These are phyloP conservation scores for Naganishia randhawae DNA, from an alignment of 768 basidiomycete genomes.

Conservation along the genomic window DNA sequence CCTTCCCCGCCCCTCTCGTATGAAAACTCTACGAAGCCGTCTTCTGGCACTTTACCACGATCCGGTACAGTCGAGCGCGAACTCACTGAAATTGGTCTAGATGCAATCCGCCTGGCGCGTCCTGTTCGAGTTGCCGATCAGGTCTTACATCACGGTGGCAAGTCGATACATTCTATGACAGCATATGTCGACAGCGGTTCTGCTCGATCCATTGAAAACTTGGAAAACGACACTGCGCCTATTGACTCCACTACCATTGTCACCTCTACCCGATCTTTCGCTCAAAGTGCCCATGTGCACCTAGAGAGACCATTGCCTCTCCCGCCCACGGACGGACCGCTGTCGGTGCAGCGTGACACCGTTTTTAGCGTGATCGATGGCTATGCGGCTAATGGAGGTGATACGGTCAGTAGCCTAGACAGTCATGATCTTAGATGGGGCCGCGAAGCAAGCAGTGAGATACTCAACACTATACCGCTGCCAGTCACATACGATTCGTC, in stretches of 20 bases:
- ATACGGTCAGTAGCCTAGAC: background rate
- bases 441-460: background rate
- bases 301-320: background rate
- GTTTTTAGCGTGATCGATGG: constrained; percentile 26
- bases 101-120: background rate
- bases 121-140: background rate
- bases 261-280: background rate
- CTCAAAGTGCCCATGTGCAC: background rate
- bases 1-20: background rate
- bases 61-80: background rate
- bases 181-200: background rate
- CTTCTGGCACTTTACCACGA: background rate
- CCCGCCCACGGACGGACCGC: background rate
- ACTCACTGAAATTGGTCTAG: background rate
- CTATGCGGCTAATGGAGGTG: constrained; percentile 18
- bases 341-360: constrained; percentile 16
- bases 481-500: background rate
- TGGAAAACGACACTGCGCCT: background rate
- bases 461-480: background rate
- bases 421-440: background rate
- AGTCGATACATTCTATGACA: background rate
- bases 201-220: background rate
- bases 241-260: background rate
- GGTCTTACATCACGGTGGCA: background rate
- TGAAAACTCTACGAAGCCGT: background rate